Evolutionary conservation across 2,329 filamentous ascomycete species (phyloP).

Genomic region (Cladosporium phlei): DNA sequence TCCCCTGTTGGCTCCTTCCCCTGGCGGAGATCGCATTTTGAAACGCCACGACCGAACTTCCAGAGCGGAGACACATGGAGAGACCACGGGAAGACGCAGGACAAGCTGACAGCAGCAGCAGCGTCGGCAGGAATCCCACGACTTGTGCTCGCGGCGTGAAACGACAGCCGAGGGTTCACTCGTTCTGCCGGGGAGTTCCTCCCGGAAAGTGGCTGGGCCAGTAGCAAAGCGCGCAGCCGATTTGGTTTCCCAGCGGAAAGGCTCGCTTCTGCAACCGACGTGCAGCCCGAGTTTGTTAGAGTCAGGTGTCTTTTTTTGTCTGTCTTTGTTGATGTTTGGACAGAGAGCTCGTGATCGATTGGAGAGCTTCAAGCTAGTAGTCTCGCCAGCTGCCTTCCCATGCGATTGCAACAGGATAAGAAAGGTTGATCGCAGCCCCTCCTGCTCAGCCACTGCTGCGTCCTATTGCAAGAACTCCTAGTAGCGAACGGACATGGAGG

Average conservation of each 20-base stretch:
- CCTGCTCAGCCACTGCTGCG: too few relatives aligned
- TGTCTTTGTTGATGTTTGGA: neutral
- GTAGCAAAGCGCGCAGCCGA: conserved; percentile 9
- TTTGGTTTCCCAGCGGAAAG: conserved; percentile 8
- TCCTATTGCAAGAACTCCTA: too few relatives aligned
- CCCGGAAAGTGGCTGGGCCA: conserved; percentile 3
- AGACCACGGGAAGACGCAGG: too few relatives aligned
- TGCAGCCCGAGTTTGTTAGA: neutral
- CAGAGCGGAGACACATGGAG: too few relatives aligned
- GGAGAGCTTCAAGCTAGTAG: too few relatives aligned
- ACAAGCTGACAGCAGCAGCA: neutral
- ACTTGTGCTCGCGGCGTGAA: too few relatives aligned
- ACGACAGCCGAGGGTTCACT: neutral
- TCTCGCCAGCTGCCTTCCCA: too few relatives aligned
- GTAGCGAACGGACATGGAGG: too few relatives aligned
- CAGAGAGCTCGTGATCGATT: too few relatives aligned
- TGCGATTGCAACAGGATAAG: too few relatives aligned
- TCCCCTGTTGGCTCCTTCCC: too few relatives aligned
- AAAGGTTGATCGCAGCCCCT: too few relatives aligned
- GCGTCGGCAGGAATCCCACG: conserved; percentile 2
- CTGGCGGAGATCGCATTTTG: conserved; percentile 2
- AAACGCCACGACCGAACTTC: conserved; percentile 3
- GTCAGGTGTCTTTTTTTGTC: neutral
- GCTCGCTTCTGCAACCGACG: conserved; percentile 8
- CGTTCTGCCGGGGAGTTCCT: neutral